Percentiles rank a stretch among this genome's conserved stretches.
These are phyloP conservation scores for Yarrowia yakushimensis DNA, from an alignment of 805 yeast genomes.

Conservation along the genomic window DNA sequence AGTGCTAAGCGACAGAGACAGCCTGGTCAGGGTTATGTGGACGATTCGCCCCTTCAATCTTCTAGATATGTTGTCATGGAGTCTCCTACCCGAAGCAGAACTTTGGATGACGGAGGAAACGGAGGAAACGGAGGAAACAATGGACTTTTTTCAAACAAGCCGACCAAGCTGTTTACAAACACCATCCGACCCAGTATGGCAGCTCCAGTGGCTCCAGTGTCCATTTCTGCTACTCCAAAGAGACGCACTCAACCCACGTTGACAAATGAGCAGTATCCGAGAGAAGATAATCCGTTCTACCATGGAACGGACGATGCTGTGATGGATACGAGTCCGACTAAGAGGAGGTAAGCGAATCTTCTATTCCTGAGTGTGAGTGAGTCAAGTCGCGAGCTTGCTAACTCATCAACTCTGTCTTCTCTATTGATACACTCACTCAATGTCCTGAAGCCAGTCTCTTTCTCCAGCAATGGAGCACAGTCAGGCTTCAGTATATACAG, in stretches of 20 bases:
- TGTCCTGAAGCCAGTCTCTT: too few species aligned
- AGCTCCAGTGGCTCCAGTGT: background rate
- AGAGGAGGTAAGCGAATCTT: background rate
- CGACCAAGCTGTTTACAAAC: background rate
- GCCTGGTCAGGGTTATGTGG: background rate
- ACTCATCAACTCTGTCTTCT: too few species aligned
- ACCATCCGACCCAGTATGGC: conserved; percentile 6
- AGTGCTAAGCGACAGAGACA: background rate
- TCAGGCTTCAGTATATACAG: too few species aligned
- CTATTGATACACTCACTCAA: too few species aligned
- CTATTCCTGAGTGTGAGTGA: too few species aligned
- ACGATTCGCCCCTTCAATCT: background rate
- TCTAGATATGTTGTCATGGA: background rate
- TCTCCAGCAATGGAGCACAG: too few species aligned
- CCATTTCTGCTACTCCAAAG: background rate
- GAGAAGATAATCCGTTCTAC: conserved; percentile 10
- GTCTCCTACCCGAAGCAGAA: background rate
- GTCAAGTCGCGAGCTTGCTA: too few species aligned
- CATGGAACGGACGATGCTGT: background rate
- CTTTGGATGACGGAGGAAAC: background rate
- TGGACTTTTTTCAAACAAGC: background rate
- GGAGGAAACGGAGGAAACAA: background rate
- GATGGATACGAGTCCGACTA: background rate
- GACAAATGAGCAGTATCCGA: background rate
- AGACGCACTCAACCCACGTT: background rate